Conservation (phyloP, 768 basidiomycete species). For the Suillus americanus region DNA sequence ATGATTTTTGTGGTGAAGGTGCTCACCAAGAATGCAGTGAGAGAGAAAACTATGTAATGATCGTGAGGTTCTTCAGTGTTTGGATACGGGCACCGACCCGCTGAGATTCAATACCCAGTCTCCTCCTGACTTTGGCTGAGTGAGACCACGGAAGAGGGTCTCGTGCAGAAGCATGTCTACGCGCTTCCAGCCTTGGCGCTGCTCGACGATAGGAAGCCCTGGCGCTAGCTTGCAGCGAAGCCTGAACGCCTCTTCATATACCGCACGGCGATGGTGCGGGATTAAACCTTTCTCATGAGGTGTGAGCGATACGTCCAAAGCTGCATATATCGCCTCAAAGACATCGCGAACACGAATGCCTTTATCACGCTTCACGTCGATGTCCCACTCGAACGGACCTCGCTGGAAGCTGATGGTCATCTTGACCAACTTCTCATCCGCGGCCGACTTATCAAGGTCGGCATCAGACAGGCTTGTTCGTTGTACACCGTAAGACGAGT, state of each 20-base stretch:
- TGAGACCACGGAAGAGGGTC: constrained; percentile 54
- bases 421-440: constrained; percentile 42
- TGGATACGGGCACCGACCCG: not conserved
- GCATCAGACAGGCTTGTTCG: constrained; percentile 32
- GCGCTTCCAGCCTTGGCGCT: constrained; percentile 50
- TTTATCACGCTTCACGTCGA: constrained; percentile 41
- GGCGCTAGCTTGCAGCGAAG: constrained; percentile 46
- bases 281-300: constrained; percentile 41
- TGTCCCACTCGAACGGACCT: constrained; percentile 37
- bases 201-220: constrained; percentile 40
- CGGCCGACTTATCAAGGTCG: constrained; percentile 44
- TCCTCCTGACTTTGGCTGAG: constrained; percentile 33
- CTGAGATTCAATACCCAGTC: constrained; percentile 39
- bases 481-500: constrained; percentile 17
- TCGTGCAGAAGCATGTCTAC: constrained; percentile 55
- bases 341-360: constrained; percentile 58
- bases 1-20: not conserved
- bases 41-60: not conserved
- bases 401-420: constrained; percentile 47
- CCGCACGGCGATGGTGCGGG: constrained; percentile 20
- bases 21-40: not conserved
- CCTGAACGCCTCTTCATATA: constrained; percentile 43
- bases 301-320: constrained; percentile 45
- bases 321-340: constrained; percentile 55
- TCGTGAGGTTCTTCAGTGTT: not conserved